These are phyloP conservation scores for Nannochloropsis salina DNA, from an alignment of 108 stramenopile genomes.

Conservation along the genomic window DNA sequence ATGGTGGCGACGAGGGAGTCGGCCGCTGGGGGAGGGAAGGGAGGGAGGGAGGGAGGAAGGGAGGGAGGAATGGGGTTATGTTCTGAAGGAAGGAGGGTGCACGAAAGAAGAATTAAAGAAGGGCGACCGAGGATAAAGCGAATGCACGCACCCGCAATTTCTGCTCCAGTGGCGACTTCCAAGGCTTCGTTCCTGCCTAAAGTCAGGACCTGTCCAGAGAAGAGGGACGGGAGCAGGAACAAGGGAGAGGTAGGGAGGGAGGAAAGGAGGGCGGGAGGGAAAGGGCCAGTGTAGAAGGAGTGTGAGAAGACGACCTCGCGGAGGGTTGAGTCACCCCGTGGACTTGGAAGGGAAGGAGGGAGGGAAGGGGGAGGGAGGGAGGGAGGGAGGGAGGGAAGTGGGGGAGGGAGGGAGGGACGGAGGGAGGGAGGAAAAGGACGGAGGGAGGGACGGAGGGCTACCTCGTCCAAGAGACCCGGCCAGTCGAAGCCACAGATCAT, in stretches of 20 bases:
- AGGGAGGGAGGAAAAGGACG: background rate
- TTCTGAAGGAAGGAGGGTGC: background rate
- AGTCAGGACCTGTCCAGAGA: background rate
- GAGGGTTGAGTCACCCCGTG: background rate
- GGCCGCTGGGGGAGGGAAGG: background rate
- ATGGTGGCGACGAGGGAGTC: too few species aligned
- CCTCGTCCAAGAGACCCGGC: too few species aligned
- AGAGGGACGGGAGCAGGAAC: background rate
- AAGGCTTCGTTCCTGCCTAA: too few species aligned
- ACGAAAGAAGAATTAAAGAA: background rate
- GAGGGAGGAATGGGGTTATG: background rate
- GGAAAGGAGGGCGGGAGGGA: background rate
- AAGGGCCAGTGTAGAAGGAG: background rate
- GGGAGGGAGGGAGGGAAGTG: slow-evolving; percentile 1
- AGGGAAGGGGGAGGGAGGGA: background rate
- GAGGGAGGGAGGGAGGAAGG: background rate
- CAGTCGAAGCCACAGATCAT: too few species aligned
- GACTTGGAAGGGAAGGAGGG: background rate
- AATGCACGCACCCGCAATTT: background rate
- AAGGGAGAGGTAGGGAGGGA: background rate
- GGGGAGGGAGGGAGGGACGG: background rate
- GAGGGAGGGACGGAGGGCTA: background rate
- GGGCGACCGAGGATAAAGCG: background rate
- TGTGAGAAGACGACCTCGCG: background rate
- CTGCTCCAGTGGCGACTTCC: background rate